Conservation (phyloP, 148 eudicot species). For the Heliamphora exappendiculata region DNA sequence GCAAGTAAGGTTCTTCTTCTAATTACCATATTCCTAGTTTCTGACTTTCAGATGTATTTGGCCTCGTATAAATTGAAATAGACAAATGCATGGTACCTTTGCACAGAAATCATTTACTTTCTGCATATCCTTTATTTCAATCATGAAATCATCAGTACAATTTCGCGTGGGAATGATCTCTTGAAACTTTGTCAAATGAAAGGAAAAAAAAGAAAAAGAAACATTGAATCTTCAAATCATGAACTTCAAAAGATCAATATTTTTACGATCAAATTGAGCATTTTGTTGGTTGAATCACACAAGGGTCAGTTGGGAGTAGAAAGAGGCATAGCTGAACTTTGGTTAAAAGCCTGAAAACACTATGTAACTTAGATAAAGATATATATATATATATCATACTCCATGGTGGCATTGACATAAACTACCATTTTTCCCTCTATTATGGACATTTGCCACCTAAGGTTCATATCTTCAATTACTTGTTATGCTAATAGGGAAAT, state of each 20-base stretch:
- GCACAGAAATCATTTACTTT: background rate
- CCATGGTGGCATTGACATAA: background rate
- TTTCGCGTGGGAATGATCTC: background rate
- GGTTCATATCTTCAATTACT: too few relatives aligned
- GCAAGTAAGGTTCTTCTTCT: slow-evolving; percentile 64
- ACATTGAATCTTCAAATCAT: background rate
- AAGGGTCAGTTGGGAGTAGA: background rate
- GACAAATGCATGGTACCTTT: background rate
- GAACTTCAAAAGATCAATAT: background rate
- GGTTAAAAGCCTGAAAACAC: too few relatives aligned
- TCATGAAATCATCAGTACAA: background rate
- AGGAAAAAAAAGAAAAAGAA: background rate
- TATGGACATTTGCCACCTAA: too few relatives aligned
- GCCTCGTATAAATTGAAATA: background rate
- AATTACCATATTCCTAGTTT: background rate
- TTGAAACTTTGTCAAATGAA: background rate
- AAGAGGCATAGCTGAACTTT: too few relatives aligned
- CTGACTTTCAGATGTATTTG: background rate
- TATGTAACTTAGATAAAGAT: too few relatives aligned
- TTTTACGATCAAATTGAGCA: background rate
- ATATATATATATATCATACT: background rate
- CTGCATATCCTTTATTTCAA: background rate
- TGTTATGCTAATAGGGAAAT: background rate
- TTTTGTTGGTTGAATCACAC: background rate
- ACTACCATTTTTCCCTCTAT: background rate